Base-by-base conservation (phyloP, 768 basidiomycete species). In the Pleurotus cornucopiae region DNA sequence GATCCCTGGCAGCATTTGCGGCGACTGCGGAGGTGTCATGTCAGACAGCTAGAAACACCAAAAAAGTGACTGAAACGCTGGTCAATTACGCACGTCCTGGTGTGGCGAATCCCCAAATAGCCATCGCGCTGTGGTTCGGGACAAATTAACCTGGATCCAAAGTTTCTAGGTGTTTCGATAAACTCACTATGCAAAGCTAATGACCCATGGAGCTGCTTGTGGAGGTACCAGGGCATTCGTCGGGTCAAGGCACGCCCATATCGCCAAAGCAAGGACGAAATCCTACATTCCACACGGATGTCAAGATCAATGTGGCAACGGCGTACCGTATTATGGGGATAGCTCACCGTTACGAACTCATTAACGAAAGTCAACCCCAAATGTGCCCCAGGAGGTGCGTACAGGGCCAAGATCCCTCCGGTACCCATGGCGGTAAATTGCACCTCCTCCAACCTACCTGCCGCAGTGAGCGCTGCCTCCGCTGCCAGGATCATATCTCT, bases 1-100 rank as follows among this genome's bases (percentile, higher is more conserved):
- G 26, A 64, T 89, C 87, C 62, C 87, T 84, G 21, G 86, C 85
- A 2, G 83, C 69, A 67, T 89, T 89, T 34, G 85, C 73, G 13
- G 83, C 75, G 43, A 89, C 79, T 83, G 55, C 6, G 58, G 45
- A 34, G 30, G 3, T 34, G 7, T 3, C 46, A 21, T 34, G 57
- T 34, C 30, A 30, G n/a, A n/a, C n/a, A n/a, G 43, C 38, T 5
- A 38, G n/a, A 34, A 6, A 34, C 21, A 34, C 11, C 14, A 16
- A 14, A 34, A 30, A 7, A 14, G 20, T 23, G 23, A 5, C 23
- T 25, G 38, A 58, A 14, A 14, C 20, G 55, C 56, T 37, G 16
- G 16, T 46, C 30, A 3, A 49, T 48, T 38, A 64, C 72, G 63
- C 62, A 84, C 83, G 67, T 21, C 78, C 77, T 34, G 75, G 71